Evolutionary conservation across 169 alveolate species (phyloP).

Genomic region (Plasmodium cynomolgi): DNA sequence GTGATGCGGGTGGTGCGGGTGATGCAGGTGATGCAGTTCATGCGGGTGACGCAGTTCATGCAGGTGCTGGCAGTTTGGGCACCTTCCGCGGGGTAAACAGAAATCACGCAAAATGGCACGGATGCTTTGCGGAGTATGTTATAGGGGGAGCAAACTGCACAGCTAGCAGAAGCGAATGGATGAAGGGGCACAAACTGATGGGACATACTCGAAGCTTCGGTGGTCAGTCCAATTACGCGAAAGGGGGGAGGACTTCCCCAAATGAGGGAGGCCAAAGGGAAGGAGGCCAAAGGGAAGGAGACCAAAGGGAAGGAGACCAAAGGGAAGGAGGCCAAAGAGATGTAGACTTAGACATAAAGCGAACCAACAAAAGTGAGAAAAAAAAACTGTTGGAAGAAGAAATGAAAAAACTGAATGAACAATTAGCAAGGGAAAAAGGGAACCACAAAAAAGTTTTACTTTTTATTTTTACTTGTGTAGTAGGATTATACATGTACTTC

Average conservation of each 20-base stretch:
- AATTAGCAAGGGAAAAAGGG: slow-evolving; percentile 25
- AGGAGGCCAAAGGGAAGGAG: not conserved
- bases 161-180: not conserved
- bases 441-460: slow-evolving; percentile 37
- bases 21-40: too few relatives aligned
- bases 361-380: not conserved
- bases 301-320: not conserved
- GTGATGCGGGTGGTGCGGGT: too few relatives aligned
- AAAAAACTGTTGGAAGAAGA: slow-evolving; percentile 17
- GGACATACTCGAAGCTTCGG: not conserved
- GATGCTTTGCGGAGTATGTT: not conserved
- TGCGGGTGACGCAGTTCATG: too few relatives aligned
- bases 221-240: not conserved
- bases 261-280: not conserved
- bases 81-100: not conserved
- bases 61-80: not conserved
- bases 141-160: not conserved
- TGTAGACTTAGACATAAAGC: not conserved
- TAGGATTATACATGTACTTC: slow-evolving; percentile 41
- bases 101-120: not conserved
- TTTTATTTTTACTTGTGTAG: slow-evolving; percentile 15
- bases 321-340: not conserved
- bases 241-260: too few relatives aligned
- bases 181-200: not conserved
- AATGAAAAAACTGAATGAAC: slow-evolving; percentile 22